phyloP scores from a whole-genome alignment of 441 rosid genomes.

The Bocquillonia castaneifolia region DNA sequence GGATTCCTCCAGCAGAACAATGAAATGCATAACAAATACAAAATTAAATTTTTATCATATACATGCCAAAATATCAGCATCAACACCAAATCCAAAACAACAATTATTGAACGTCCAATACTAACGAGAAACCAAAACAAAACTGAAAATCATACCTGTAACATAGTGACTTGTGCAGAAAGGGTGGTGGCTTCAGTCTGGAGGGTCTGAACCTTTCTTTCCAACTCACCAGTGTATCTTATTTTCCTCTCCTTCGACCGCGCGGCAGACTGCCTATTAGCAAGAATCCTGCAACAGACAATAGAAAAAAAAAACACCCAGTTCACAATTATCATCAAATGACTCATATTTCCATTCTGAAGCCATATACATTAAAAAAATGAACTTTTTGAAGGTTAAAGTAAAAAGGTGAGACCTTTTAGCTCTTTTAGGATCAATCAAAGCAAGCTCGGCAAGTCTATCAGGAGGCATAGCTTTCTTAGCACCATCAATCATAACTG shows the following conservation, averaged over 20 bases:
- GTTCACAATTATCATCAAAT: no score
- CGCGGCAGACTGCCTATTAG: conserved; percentile 92
- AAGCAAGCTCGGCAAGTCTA: conserved; percentile 76
- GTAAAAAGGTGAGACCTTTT: conserved; percentile 46
- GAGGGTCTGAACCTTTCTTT: conserved; percentile 90
- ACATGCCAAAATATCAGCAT: not conserved
- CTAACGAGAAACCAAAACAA: not conserved
- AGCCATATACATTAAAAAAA: not conserved
- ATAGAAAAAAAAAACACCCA: conserved; percentile 14
- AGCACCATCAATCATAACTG: conserved; percentile 45
- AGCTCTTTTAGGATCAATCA: conserved; percentile 92
- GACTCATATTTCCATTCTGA: not conserved
- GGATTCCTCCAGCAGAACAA: not conserved
- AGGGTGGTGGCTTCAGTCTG: conserved; percentile 95
- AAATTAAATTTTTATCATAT: not conserved
- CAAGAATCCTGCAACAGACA: conserved; percentile 55
- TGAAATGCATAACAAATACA: not conserved
- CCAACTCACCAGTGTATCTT: conserved; percentile 73
- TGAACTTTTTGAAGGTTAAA: not conserved
- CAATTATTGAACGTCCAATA: not conserved
- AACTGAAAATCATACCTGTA: conserved; percentile 56
- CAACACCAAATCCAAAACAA: not conserved
- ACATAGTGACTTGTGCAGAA: conserved; percentile 84
- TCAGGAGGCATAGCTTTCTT: conserved; percentile 86
- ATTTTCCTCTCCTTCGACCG: conserved; percentile 92